Conservation (phyloP, 1,284 basidiomycete species). For the Hypsizygus ulmarius region DNA sequence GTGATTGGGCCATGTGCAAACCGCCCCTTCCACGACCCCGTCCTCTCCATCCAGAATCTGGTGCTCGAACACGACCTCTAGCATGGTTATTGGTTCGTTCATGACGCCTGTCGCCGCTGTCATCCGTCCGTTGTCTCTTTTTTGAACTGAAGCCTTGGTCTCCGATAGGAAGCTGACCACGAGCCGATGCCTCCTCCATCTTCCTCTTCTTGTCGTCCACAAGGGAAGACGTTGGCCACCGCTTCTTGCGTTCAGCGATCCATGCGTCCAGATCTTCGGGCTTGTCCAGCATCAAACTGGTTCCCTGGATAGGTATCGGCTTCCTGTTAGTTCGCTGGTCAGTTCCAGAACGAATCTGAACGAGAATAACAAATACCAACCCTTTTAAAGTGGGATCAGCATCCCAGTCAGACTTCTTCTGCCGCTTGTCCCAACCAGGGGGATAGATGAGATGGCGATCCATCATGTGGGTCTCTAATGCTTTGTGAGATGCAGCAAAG, state of each 20-base stretch:
- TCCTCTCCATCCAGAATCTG: constrained; percentile 32
- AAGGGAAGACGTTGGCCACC: constrained; percentile 72
- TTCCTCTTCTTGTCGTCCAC: constrained; percentile 78
- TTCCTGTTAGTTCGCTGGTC: constrained; percentile 44
- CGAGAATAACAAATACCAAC: constrained; percentile 34
- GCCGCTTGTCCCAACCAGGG: constrained; percentile 67
- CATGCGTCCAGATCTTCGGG: constrained; percentile 81
- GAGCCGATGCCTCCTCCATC: constrained; percentile 69
- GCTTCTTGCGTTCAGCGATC: constrained; percentile 83
- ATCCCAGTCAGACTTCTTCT: constrained; percentile 65
- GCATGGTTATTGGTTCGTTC: constrained; percentile 5
- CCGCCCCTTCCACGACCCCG: constrained; percentile 16
- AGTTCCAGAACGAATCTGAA: constrained; percentile 1
- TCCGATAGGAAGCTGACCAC: constrained; percentile 68
- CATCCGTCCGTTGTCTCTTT: constrained; percentile 35
- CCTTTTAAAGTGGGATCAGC: constrained; percentile 74
- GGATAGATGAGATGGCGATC: constrained; percentile 87
- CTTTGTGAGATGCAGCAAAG: constrained; percentile 73
- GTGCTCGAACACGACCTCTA: constrained; percentile 29
- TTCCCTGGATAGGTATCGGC: constrained; percentile 77
- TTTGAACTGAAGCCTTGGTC: constrained; percentile 38
- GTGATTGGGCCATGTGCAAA: not conserved
- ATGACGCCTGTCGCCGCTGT: constrained; percentile 10
- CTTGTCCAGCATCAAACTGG: constrained; percentile 71
- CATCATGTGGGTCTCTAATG: constrained; percentile 84